These are phyloP conservation scores for Fusarium falciforme DNA, from an alignment of 2,329 filamentous ascomycete genomes.

Conservation along the genomic window DNA sequence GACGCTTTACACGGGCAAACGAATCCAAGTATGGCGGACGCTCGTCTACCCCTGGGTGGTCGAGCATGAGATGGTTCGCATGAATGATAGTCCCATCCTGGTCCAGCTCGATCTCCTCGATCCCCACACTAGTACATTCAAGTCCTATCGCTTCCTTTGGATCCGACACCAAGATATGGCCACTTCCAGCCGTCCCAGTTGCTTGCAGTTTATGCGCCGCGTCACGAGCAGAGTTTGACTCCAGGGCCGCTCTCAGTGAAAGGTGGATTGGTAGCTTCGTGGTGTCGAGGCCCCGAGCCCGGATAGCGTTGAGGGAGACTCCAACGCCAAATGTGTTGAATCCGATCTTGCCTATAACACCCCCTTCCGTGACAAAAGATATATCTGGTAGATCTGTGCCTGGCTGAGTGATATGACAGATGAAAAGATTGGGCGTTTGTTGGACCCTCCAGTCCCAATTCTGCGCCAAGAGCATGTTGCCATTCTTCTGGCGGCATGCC, in stretches of 20 bases:
- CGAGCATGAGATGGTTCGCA: slow-evolving; percentile 33
- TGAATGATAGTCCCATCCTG: slow-evolving; percentile 21
- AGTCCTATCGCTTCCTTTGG: slow-evolving; percentile 27
- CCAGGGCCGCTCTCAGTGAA: slow-evolving; percentile 66
- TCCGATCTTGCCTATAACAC: slow-evolving; percentile 74
- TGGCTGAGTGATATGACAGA: slow-evolving; percentile 57
- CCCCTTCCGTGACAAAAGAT: slow-evolving; percentile 68
- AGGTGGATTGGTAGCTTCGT: slow-evolving; percentile 69
- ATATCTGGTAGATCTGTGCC: slow-evolving; percentile 56
- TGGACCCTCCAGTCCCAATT: slow-evolving; percentile 71
- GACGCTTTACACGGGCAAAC: slow-evolving; percentile 2
- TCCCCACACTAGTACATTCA: slow-evolving; percentile 36
- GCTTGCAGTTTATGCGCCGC: slow-evolving; percentile 10
- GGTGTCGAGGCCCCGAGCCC: slow-evolving; percentile 63
- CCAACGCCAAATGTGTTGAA: slow-evolving; percentile 70
- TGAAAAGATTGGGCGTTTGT: slow-evolving; percentile 62
- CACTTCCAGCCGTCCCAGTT: slow-evolving; percentile 33
- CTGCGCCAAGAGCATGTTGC: slow-evolving; percentile 57
- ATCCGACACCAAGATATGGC: slow-evolving; percentile 35
- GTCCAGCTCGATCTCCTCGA: slow-evolving; percentile 20
- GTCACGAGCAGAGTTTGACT: slow-evolving; percentile 50
- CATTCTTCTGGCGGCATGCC: slow-evolving; percentile 52
- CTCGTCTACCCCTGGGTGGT: slow-evolving; percentile 29
- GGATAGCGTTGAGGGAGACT: slow-evolving; percentile 71
- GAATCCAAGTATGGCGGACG: slow-evolving; percentile 33